Percentiles rank a stretch among this genome's conserved stretches.
Conservation (phyloP, 768 basidiomycete genomes). For the Trametopsis cervina region DNA sequence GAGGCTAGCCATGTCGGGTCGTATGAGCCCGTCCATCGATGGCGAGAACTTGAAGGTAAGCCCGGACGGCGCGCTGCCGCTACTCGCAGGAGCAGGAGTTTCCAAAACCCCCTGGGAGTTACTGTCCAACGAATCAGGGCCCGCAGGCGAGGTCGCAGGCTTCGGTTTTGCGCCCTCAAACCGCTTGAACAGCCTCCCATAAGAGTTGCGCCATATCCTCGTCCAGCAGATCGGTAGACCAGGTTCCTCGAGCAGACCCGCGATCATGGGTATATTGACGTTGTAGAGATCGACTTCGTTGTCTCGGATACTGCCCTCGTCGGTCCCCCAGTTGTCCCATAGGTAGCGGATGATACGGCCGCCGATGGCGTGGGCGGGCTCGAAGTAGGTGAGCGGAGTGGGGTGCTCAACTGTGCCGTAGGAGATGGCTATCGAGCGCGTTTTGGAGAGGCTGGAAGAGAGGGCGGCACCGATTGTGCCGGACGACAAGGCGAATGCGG, state of each 20-base stretch:
- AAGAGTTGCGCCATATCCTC: conserved; percentile 77
- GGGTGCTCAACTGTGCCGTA: conserved; percentile 77
- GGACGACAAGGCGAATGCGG: conserved; percentile 84
- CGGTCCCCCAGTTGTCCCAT: conserved; percentile 82
- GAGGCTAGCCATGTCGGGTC: conserved; percentile 48
- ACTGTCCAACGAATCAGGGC: conserved; percentile 33
- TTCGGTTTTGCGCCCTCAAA: conserved; percentile 18
- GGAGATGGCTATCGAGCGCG: conserved; percentile 79
- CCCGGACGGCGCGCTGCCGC: conserved; percentile 19
- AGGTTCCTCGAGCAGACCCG: conserved; percentile 48
- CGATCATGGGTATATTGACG: conserved; percentile 82
- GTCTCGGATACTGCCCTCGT: conserved; percentile 46
- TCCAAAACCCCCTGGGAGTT: conserved; percentile 3
- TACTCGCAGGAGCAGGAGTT: background rate
- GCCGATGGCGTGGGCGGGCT: conserved; percentile 69
- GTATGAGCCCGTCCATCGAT: conserved; percentile 62
- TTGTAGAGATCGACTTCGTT: conserved; percentile 78
- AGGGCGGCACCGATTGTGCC: conserved; percentile 92
- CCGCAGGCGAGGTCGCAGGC: conserved; percentile 29
- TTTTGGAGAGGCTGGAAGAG: conserved; percentile 63
- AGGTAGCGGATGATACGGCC: conserved; percentile 63
- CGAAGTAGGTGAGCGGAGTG: conserved; percentile 47
- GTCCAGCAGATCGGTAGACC: conserved; percentile 76
- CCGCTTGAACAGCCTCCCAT: conserved; percentile 71
- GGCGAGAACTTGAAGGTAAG: conserved; percentile 74